Evolutionary conservation across 106 monocot genomes (phyloP), one percentile per base, ranked within the genome.

Genomic region (Apostasia shenzhenica): DNA sequence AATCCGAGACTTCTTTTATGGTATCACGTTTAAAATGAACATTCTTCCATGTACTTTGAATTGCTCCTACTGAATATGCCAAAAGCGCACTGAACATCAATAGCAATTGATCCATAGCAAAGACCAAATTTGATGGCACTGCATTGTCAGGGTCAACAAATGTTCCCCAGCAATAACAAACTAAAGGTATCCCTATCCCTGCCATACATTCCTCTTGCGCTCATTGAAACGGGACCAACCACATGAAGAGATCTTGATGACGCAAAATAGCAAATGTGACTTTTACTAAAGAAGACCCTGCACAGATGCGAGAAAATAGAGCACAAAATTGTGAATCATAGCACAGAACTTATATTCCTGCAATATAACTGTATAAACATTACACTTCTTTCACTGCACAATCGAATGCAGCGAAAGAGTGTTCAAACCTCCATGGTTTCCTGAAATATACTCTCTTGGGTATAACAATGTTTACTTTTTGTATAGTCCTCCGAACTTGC

Each of bases 111-210:
- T 62, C 45, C 45, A 62, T 45, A 43, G 62, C 45, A 62, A 4
- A 62, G 6, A 45, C 62, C 3, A 62, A 45, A 43, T 62, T 62
- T 45, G 45, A 45, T 39, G 62, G 45, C 4, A 8, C 62, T 45
- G 62, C 45, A 62, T 62, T 62, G 13, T 62, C 62, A 2, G 62
- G 62, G 62, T 45, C 62, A 43, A 62, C n/a, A 62, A 62, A 13
- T n/a, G 42, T 45, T 62, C 62, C 62, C 62, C 62, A 62, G 62
- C 62, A 62, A 62, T 46, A 62, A 62, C 62, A 62, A 10, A 44
- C 45, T 2, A n/a, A 43, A 62, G 11, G 45, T 44, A 43, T 45
- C 39, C 11, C n/a, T 45, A 45, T 45, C 45, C n/a, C 43, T 13
- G 43, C 45, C 45, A 62, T 8, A 45, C 3, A 10, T 4, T 45